These are phyloP conservation scores for Sporobolomyces phaffii DNA, from an alignment of 768 basidiomycete species.

Conservation along the genomic window DNA sequence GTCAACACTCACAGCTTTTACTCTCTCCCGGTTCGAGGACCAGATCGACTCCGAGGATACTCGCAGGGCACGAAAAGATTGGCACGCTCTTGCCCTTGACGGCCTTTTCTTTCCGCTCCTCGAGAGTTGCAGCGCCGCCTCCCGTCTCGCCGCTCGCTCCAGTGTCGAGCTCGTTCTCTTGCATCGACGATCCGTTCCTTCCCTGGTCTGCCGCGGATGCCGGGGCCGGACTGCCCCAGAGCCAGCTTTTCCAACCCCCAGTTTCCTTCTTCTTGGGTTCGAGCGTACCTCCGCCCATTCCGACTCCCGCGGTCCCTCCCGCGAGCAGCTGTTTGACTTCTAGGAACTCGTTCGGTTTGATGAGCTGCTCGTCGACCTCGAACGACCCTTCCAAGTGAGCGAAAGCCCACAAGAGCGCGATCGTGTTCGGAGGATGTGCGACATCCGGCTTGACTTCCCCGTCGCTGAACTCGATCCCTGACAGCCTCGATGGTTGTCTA, in stretches of 20 bases:
- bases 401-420: slow-evolving; percentile 77
- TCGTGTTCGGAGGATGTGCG: slow-evolving; percentile 51
- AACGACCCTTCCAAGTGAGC: slow-evolving; percentile 69
- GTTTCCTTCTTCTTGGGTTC: slow-evolving; percentile 20
- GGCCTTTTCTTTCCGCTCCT: slow-evolving; percentile 47
- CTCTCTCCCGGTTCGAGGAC: slow-evolving; percentile 74
- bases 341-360: slow-evolving; percentile 42
- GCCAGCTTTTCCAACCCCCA: slow-evolving; percentile 36
- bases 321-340: slow-evolving; percentile 40
- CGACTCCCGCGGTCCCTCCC: slow-evolving; percentile 22
- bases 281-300: slow-evolving; percentile 41
- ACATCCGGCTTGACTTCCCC: no score
- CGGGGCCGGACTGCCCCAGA: slow-evolving; percentile 22
- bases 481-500: no score
- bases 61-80: slow-evolving; percentile 74
- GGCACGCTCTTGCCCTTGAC: slow-evolving; percentile 56
- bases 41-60: slow-evolving; percentile 85
- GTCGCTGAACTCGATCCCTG: no score
- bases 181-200: no score
- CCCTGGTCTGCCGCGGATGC: no score
- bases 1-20: slow-evolving; percentile 60
- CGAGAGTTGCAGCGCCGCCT: slow-evolving; percentile 46
- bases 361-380: slow-evolving; percentile 50
- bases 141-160: slow-evolving; percentile 36
- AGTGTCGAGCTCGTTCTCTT: no score